Evolutionary conservation across 1,139 yeast species (phyloP).

Genomic region (Suhomyces kunorum): DNA sequence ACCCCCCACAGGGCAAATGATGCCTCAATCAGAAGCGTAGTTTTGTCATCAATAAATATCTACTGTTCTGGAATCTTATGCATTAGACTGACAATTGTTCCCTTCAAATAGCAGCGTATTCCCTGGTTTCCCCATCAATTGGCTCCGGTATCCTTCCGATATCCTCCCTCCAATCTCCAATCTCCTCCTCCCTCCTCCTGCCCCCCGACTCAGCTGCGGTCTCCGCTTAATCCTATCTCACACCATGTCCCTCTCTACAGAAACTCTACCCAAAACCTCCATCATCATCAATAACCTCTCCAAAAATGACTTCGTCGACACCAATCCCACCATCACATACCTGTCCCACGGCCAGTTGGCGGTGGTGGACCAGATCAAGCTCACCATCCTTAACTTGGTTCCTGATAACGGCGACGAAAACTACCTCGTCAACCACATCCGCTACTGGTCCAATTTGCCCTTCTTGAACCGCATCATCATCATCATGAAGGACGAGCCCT

Average conservation of each 20-base stretch:
- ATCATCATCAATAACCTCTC: conserved; percentile 40
- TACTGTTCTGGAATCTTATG: too few relatives aligned
- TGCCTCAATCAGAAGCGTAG: neutral
- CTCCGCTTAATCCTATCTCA: neutral
- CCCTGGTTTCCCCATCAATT: neutral
- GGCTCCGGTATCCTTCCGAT: too few relatives aligned
- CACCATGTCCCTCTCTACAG: conserved; percentile 11
- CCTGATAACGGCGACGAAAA: conserved; percentile 21
- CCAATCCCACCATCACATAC: neutral
- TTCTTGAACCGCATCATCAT: conserved; percentile 45
- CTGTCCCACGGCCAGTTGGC: conserved; percentile 20
- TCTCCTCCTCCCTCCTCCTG: neutral
- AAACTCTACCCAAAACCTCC: conserved; percentile 29
- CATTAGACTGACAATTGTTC: too few relatives aligned
- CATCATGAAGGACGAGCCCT: conserved; percentile 35
- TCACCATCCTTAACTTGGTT: conserved; percentile 31
- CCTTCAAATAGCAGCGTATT: neutral
- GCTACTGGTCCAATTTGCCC: conserved; percentile 49
- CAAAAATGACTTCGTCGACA: conserved; percentile 32
- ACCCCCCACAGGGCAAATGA: neutral
- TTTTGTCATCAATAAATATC: too few relatives aligned
- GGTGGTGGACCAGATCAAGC: conserved; percentile 39
- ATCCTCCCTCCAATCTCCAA: neutral
- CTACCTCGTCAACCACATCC: conserved; percentile 31
- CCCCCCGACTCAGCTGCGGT: neutral